Evolutionary conservation across 2,329 filamentous ascomycete species (phyloP), one percentile per base, ranked within the genome.

Genomic region (Chalaropsis thielavioides): DNA sequence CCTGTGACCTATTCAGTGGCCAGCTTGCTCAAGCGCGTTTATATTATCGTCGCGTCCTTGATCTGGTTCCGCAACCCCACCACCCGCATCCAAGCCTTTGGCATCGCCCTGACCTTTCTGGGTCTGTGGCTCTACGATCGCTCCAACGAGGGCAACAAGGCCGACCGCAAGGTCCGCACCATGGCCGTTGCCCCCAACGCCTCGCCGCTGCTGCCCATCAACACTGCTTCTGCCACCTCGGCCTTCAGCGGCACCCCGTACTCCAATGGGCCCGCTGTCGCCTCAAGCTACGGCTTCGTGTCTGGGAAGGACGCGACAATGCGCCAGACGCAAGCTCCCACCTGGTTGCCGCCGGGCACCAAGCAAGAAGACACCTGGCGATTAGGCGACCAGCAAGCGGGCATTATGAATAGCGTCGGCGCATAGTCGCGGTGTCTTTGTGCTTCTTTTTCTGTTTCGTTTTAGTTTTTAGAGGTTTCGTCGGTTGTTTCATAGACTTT

Each of bases 1-100:
- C 94, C 94, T 0, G 94, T 99, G 44, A 97, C 94, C 0, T 99
- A 99, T 77, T 96, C 90, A 0, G 92, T 99, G 44, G 94, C 94
- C 43, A 95, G 89, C 65, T 79, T 99, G 68, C 94, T 99, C 75
- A 99, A 99, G 77, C 88, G 94, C 61, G 94, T 99, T 13, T 96
- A 96, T 72, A 92, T 99, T 71, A 96, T 99, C 70, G 83, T 94
- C 67, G 88, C 96, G 70, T 91, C 94, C 6, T 92, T 99, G 68
- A 77, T 97, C 69, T 99, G 94, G 94, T 99, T 97, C 76, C 88
- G 90, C 69, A 96, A 86, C 74, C 84, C 88, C 1, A 96, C 94
- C 40, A 96, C 90, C 4, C 81, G 80, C 17, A 75, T 95, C 17
- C 94, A 99, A 75, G 90, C 84, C 0, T 79, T 88, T 51, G 94